Evolutionary conservation across 1,139 yeast species (phyloP).

Genomic region (Sugiyamaella xylanicola): DNA sequence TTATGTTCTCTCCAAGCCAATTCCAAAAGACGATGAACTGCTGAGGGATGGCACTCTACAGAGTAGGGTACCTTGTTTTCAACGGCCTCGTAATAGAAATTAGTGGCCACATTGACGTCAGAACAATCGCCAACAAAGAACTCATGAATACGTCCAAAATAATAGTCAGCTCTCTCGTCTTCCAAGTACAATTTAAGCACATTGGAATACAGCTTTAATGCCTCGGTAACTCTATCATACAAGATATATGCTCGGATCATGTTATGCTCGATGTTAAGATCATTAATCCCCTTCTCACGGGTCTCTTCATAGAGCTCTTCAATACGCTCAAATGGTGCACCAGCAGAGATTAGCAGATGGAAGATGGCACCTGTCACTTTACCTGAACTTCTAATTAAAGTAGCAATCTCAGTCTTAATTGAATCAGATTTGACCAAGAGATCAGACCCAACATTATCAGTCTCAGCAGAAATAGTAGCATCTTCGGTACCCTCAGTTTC

Average conservation of each 20-base stretch:
- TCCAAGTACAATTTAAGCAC: conserved; percentile 42
- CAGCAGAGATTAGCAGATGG: conserved; percentile 66
- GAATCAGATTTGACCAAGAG: neutral
- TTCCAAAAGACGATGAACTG: conserved; percentile 65
- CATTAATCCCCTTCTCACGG: conserved; percentile 35
- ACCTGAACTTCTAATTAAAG: conserved; percentile 29
- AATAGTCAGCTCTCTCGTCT: conserved; percentile 42
- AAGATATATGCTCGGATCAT: conserved; percentile 63
- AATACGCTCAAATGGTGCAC: conserved; percentile 61
- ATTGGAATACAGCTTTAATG: conserved; percentile 52
- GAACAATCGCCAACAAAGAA: conserved; percentile 81
- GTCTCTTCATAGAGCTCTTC: conserved; percentile 49
- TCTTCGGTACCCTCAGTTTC: neutral
- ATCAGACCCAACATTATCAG: no score
- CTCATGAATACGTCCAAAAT: conserved; percentile 67
- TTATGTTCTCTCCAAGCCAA: conserved; percentile 60
- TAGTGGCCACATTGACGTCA: conserved; percentile 69
- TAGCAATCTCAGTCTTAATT: conserved; percentile 15
- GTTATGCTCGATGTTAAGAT: conserved; percentile 55
- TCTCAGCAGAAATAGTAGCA: no score
- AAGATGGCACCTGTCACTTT: conserved; percentile 69
- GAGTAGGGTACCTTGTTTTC: conserved; percentile 68
- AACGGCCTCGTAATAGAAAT: conserved; percentile 73
- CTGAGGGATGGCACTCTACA: conserved; percentile 73
- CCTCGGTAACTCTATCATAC: conserved; percentile 54